A percentile compares a stretch with the other conserved stretches of the same genome.
Evolutionary conservation across 257 asterid species (phyloP).

Genomic region (Solanum lignicaule): DNA sequence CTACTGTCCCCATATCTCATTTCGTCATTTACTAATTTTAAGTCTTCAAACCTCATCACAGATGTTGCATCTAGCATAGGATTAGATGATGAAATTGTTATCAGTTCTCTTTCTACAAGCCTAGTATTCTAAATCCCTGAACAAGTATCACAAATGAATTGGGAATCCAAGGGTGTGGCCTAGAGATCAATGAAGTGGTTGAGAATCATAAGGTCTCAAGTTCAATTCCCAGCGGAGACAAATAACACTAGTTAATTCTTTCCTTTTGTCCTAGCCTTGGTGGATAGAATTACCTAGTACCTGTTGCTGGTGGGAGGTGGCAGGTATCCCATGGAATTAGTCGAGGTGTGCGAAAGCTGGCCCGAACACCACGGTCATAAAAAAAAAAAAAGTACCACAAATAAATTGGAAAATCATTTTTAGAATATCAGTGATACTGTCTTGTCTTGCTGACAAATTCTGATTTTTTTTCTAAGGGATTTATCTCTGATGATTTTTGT

Average conservation of each 20-base stretch:
- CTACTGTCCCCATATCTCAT: not conserved
- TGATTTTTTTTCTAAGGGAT: not conserved
- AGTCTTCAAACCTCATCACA: not conserved
- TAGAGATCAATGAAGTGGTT: not conserved
- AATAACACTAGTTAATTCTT: not conserved
- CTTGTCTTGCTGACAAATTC: not conserved
- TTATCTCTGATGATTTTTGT: not conserved
- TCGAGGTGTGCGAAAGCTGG: not conserved
- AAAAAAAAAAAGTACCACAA: not conserved
- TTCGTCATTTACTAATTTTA: not conserved
- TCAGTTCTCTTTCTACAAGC: not conserved
- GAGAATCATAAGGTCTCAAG: not conserved
- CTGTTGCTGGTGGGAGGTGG: not conserved
- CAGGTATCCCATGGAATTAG: not conserved
- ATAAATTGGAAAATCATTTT: not conserved
- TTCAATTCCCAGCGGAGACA: not conserved
- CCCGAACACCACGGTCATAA: not conserved
- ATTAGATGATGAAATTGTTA: not conserved
- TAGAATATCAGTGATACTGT: not conserved
- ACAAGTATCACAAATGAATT: not conserved
- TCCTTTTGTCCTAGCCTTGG: not conserved
- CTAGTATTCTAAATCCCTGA: not conserved
- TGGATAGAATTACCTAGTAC: not conserved
- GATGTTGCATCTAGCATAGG: not conserved
- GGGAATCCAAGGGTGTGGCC: not conserved